These are phyloP conservation scores for Mycena haematopus DNA, from an alignment of 768 basidiomycete species.

Conservation along the genomic window DNA sequence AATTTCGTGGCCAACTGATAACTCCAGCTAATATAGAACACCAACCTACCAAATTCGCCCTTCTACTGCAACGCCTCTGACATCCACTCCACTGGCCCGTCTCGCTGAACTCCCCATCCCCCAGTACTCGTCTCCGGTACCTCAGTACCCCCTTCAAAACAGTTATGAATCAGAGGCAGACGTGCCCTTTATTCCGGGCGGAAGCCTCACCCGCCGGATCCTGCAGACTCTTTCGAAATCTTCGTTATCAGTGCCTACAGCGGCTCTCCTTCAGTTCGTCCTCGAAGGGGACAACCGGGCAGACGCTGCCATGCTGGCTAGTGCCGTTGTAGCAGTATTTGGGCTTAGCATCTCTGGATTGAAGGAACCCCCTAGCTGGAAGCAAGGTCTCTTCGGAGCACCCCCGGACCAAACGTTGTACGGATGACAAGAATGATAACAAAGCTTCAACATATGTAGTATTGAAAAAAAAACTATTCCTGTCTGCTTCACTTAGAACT, in stretches of 20 bases:
- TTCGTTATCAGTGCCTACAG: constrained; percentile 59
- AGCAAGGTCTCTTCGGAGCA: constrained; percentile 70
- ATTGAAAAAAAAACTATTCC: neutral
- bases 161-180: constrained; percentile 35
- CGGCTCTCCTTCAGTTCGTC: constrained; percentile 73
- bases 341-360: constrained; percentile 39
- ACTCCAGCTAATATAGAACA: constrained; percentile 48
- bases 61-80: constrained; percentile 49
- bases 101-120: constrained; percentile 58
- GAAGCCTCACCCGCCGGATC: constrained; percentile 73
- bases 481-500: too few relatives aligned
- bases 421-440: constrained; percentile 52
- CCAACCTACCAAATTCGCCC: constrained; percentile 68
- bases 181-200: constrained; percentile 80
- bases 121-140: constrained; percentile 56
- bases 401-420: constrained; percentile 78
- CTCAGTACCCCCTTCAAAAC: constrained; percentile 38
- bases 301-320: constrained; percentile 71
- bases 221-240: constrained; percentile 58
- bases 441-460: neutral
- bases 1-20: neutral
- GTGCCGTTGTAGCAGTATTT: constrained; percentile 56
- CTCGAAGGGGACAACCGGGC: constrained; percentile 83
- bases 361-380: constrained; percentile 68
- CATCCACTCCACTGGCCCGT: constrained; percentile 48